Conservation (phyloP, 179 eudicot species). For the Spinacia oleracea region DNA sequence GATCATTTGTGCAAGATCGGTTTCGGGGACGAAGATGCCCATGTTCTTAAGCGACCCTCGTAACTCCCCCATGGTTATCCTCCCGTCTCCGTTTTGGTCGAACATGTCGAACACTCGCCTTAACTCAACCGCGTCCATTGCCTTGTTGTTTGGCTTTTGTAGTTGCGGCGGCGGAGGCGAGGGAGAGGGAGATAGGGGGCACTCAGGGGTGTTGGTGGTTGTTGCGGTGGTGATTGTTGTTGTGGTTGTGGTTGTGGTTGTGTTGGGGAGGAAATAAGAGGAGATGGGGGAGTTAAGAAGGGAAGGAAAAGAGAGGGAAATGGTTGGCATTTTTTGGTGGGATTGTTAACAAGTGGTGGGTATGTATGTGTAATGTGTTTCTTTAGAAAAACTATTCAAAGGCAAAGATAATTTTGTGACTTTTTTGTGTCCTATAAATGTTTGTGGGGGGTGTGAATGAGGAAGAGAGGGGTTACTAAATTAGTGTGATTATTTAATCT, state of each 20-base stretch:
- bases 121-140: conserved; percentile 31
- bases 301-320: conserved; percentile 25
- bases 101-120: conserved; percentile 38
- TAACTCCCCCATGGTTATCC: conserved; percentile 29
- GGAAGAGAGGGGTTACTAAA: neutral
- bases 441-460: conserved; percentile 1
- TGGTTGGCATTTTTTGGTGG: conserved; percentile 33
- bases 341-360: conserved; percentile 22
- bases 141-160: neutral
- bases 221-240: neutral
- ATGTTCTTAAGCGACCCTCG: conserved; percentile 25
- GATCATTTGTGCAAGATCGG: conserved; percentile 29
- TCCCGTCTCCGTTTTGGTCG: conserved; percentile 39
- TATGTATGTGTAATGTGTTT: neutral
- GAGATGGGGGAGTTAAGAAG: conserved; percentile 30
- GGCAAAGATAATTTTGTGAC: neutral
- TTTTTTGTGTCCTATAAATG: conserved; percentile 27
- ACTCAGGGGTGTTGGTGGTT: too few species aligned
- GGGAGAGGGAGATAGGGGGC: conserved; percentile 8
- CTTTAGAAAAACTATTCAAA: neutral
- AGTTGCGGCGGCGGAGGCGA: neutral
- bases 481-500: neutral
- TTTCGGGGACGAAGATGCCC: conserved; percentile 36
- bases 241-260: neutral
- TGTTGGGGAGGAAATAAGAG: conserved; percentile 24